Evolutionary conservation across 192 early-diverging fungal species (phyloP), one percentile per base, ranked within the genome.

Genomic region (Mortierella alpina): DNA sequence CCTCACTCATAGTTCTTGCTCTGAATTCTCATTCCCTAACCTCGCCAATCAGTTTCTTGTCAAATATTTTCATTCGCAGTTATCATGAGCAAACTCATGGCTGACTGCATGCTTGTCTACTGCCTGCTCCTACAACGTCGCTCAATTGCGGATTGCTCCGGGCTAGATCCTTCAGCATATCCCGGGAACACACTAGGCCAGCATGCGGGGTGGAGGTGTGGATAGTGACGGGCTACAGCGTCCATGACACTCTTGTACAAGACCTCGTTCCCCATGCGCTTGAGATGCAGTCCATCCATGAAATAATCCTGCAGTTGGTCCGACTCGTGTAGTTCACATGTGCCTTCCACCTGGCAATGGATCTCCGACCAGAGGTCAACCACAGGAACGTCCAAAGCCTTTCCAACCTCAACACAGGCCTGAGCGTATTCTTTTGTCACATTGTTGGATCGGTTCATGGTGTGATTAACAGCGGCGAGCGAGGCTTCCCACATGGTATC

Each of bases 241-340:
- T 80, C 68, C 58, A 80, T 22, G 51, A 80, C 20, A 0, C 77
- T 70, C 46, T 68, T 80, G 70, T 80, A 72, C 11, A 80, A 39
- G n/a, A 86, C 86, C 67, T 86, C 56, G 52, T 88, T 90, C 2
- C 92, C 92, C 46, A 86, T 80, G 4, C 83, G 56, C 53, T 68
- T 82, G 23, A 92, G 66, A 63, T 91, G 89, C 13, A 93, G 23
- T 4, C 92, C 92, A 67, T 93, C 92, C 40, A 74, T 68, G 12
- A 92, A 49, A 53, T 82, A 85, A 41, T 87, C 72, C 17, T 70
- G 48, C 42, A 71, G 14, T 8, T 52, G 66, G 11, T 42, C 42
- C 9, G 73, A 78, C 42, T 80, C 77, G 53, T 72, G 66, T 4
- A 80, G 46, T 3, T 62, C 44, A 31, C 77, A 80, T 0, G 61